Conservation (phyloP, 768 basidiomycete species). For the Cystoderma amianthinum region DNA sequence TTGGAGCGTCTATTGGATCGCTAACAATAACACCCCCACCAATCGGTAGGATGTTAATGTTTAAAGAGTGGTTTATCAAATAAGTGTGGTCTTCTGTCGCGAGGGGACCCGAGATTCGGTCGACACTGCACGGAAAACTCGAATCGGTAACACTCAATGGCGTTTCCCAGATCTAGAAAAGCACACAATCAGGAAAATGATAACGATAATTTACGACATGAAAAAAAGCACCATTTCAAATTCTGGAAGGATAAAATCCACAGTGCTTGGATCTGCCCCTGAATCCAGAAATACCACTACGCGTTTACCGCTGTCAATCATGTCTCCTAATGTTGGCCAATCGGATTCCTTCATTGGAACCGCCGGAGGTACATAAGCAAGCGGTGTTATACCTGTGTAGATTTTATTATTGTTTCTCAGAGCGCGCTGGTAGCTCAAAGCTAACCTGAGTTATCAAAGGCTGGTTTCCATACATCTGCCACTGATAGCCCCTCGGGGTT, state of each 20-base stretch:
- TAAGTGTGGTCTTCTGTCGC: constrained; percentile 44
- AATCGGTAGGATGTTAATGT: constrained; percentile 33
- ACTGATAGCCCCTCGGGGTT: constrained; percentile 54
- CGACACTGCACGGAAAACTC: constrained; percentile 45
- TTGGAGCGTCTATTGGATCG: constrained; percentile 27
- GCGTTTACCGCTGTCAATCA: constrained; percentile 53
- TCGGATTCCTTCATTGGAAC: constrained; percentile 32
- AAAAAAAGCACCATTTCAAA: constrained; percentile 45
- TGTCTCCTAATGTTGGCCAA: constrained; percentile 61
- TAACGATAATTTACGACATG: background rate
- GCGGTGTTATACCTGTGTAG: constrained; percentile 28
- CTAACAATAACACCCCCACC: constrained; percentile 28
- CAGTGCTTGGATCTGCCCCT: constrained; percentile 30
- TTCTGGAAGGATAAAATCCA: constrained; percentile 49
- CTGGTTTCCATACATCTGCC: constrained; percentile 39
- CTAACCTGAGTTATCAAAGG: constrained; percentile 45
- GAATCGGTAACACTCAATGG: constrained; percentile 44
- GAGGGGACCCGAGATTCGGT: constrained; percentile 43
- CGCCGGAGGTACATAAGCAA: constrained; percentile 45
- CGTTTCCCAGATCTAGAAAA: constrained; percentile 48
- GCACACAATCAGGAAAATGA: background rate
- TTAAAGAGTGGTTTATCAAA: constrained; percentile 53
- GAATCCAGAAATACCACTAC: constrained; percentile 59
- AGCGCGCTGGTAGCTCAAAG: too few relatives aligned
- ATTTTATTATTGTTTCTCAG: background rate